Percentiles rank a stretch among this genome's conserved stretches.
Evolutionary conservation across 176 grass and related monocot species (phyloP).

Genomic region (Guadua angustifolia): DNA sequence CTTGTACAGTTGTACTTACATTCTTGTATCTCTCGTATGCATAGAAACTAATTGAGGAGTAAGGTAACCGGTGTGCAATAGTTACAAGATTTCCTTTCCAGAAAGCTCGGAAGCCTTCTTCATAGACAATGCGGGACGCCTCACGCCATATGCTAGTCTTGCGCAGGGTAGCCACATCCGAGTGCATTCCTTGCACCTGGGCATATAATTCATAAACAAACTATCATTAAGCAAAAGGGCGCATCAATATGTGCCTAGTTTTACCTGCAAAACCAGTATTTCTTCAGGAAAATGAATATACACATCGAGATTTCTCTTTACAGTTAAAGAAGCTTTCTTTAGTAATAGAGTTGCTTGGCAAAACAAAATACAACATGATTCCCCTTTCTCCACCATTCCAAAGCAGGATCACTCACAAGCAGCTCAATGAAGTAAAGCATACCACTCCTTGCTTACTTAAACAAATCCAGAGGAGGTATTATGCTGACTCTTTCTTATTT

Average conservation of each 20-base stretch:
- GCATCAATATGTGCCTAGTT: background rate
- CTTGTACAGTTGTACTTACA: constrained; percentile 42
- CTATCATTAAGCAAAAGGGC: background rate
- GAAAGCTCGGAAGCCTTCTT: constrained; percentile 89
- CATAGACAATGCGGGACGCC: constrained; percentile 74
- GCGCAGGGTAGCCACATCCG: constrained; percentile 67
- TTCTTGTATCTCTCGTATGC: constrained; percentile 85
- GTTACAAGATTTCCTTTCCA: constrained; percentile 99
- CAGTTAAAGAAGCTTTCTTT: background rate
- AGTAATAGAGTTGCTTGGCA: background rate
- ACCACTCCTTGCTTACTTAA: background rate
- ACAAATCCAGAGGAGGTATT: background rate
- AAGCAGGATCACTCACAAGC: background rate
- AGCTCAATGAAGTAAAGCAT: background rate
- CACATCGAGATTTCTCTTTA: background rate
- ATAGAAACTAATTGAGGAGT: constrained; percentile 92
- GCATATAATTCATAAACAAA: background rate
- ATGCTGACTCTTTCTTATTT: constrained; percentile 12
- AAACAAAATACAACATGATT: background rate
- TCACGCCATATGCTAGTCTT: constrained; percentile 78
- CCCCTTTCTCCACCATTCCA: constrained; percentile 19
- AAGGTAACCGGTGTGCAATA: constrained; percentile 89
- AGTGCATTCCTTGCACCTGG: constrained; percentile 98
- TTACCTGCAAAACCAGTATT: background rate
- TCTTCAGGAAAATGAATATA: background rate